These are phyloP conservation scores for Spizellomyces sp. DNA, from an alignment of 192 early-diverging fungal species.

Conservation along the genomic window DNA sequence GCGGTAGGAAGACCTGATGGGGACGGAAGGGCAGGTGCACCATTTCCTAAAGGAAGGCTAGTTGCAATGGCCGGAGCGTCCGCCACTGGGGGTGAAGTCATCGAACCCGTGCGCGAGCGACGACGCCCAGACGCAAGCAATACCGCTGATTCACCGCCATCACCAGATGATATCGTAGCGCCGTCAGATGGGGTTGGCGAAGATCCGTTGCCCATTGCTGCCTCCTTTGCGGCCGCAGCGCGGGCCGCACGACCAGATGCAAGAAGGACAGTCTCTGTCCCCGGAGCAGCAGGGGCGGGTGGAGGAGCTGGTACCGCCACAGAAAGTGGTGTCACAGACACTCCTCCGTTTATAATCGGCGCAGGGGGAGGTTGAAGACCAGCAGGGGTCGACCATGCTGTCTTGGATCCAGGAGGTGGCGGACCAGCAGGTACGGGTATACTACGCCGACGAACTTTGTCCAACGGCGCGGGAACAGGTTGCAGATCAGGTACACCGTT, in stretches of 20 bases:
- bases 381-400: conserved; percentile 17
- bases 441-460: conserved; percentile 8
- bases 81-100: conserved; percentile 19
- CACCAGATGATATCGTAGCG: neutral
- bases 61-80: neutral
- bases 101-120: conserved; percentile 26
- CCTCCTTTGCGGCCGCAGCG: conserved; percentile 20
- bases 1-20: neutral
- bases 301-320: neutral
- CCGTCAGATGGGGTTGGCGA: neutral
- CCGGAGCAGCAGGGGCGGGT: conserved; percentile 21
- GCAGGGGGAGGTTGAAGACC: conserved; percentile 24
- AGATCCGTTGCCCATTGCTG: neutral
- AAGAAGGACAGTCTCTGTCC: conserved; percentile 35
- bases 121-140: conserved; percentile 51
- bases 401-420: neutral
- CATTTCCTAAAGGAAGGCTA: too few species aligned
- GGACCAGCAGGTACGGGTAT: conserved; percentile 24
- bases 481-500: conserved; percentile 1
- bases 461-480: neutral
- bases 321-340: neutral
- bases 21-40: neutral
- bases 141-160: conserved; percentile 22
- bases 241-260: conserved; percentile 42
- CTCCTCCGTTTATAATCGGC: neutral